Conservation (phyloP, 805 yeast species). For the Pichia cephalocereana region DNA sequence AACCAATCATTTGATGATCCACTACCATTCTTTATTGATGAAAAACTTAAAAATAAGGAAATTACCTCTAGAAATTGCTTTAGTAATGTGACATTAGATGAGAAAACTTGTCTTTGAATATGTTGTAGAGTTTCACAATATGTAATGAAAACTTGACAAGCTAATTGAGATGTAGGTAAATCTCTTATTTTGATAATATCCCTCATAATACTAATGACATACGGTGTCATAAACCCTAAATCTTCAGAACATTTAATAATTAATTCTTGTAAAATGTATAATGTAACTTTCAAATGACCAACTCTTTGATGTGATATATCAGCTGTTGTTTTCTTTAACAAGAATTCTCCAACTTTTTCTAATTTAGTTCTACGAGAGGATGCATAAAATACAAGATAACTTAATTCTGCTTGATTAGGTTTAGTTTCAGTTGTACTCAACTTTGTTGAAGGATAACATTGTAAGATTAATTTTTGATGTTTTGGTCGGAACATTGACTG, state of each 20-base stretch:
- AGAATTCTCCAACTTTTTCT: slow-evolving; percentile 71
- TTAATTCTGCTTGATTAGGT: slow-evolving; percentile 87
- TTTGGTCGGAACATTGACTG: slow-evolving; percentile 40
- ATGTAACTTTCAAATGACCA: slow-evolving; percentile 79
- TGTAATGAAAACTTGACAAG: slow-evolving; percentile 27
- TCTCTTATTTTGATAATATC: slow-evolving; percentile 49
- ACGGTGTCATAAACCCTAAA: slow-evolving; percentile 69
- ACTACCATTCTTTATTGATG: slow-evolving; percentile 7
- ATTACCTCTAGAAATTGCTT: slow-evolving; percentile 28
- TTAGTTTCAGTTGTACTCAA: slow-evolving; percentile 55
- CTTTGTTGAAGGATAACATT: slow-evolving; percentile 88
- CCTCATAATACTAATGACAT: slow-evolving; percentile 52
- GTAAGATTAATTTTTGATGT: slow-evolving; percentile 82
- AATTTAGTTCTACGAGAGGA: slow-evolving; percentile 82
- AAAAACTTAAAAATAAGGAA: slow-evolving; percentile 18
- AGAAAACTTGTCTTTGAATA: slow-evolving; percentile 26
- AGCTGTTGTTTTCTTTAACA: slow-evolving; percentile 48
- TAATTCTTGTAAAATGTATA: slow-evolving; percentile 59
- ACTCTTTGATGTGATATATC: slow-evolving; percentile 56
- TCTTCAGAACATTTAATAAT: slow-evolving; percentile 74
- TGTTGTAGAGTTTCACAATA: slow-evolving; percentile 21
- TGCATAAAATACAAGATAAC: slow-evolving; percentile 82
- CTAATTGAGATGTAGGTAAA: slow-evolving; percentile 43
- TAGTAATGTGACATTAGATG: slow-evolving; percentile 38
- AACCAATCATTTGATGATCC: slow-evolving; percentile 34